Evolutionary conservation across 2,329 filamentous ascomycete species (phyloP), one percentile per base, ranked within the genome.

Genomic region (Aspergillus fischeri): DNA sequence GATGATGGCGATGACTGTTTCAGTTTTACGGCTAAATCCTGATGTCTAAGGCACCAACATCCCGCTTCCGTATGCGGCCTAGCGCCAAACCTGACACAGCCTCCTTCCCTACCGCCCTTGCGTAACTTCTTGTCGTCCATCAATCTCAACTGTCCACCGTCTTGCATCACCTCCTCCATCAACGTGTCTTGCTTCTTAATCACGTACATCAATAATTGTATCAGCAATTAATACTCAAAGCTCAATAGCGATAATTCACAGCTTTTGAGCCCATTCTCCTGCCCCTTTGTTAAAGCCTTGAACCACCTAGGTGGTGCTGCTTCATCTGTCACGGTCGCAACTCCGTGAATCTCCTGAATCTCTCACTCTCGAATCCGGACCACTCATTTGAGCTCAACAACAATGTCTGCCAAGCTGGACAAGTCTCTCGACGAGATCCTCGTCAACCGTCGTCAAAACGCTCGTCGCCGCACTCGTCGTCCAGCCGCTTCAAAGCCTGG

Each of bases 351-450:
- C 51, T 44, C n/a, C 35, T 53, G 32, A 51, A 32, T 53, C 48
- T 28, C 58, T 54, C 53, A 32, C 54, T 9, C 38, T 53, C 41
- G 20, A 45, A 25, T 53, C 48, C 52, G 47, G 35, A 27, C 32
- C 42, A 45, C 42, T 47, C 9, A 25, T 10, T 49, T 47, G 61
- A 47, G 41, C 59, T 53, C 56, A 56, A 49, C 57, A 63, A 88
- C 68, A 66, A 96, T 96, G 92, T 91, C 91, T 82, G 88, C 86
- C 81, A 97, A 97, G 81, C 89, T 99, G 73, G 92, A 97, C 77
- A 88, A 95, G 82, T 92, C 92, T 81, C 90, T 99, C 67, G 94
- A 97, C 77, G 92, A 97, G 80, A 97, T 99, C 78, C 87, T 96
- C 81, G 91, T 89, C 75, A 89, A 86, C 72, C 86, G 83, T 77